phyloP scores from a whole-genome alignment of 257 asterid species.

The Petrea volubilis region DNA sequence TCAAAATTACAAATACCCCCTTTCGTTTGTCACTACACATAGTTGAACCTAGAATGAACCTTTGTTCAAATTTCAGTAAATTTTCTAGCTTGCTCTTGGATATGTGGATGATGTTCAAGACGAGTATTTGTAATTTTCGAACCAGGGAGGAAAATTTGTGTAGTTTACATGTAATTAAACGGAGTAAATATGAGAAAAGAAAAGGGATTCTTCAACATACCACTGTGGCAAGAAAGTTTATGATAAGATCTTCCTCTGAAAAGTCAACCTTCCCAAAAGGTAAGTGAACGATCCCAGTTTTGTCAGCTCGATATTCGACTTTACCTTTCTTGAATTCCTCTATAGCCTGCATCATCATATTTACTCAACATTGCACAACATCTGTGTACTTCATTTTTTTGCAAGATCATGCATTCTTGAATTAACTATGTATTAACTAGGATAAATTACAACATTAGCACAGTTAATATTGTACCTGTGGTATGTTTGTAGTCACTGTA shows the following conservation, averaged over 20 bases:
- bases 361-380: too few relatives aligned
- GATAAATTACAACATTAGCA: background rate
- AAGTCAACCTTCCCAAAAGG: slow-evolving; percentile 89
- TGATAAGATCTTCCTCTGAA: slow-evolving; percentile 84
- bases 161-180: background rate
- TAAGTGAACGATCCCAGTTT: slow-evolving; percentile 96
- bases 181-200: background rate
- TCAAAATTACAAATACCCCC: too few relatives aligned
- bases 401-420: too few relatives aligned
- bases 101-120: too few relatives aligned
- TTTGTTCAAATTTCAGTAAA: too few relatives aligned
- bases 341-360: slow-evolving; percentile 70
- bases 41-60: too few relatives aligned
- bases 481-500: slow-evolving; percentile 90
- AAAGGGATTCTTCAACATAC: slow-evolving; percentile 38
- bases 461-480: slow-evolving; percentile 66
- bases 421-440: too few relatives aligned
- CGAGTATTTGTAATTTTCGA: too few relatives aligned
- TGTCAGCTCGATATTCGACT: slow-evolving; percentile 98
- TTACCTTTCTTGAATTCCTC: slow-evolving; percentile 97
- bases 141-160: too few relatives aligned
- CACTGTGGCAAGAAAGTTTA: slow-evolving; percentile 84
- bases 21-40: too few relatives aligned
- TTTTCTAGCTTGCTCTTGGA: too few relatives aligned
- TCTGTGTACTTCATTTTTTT: too few relatives aligned